Evolutionary conservation across 805 yeast genomes (phyloP), one percentile per base, ranked within the genome.

Genomic region (Wickerhamiella qilinensis): DNA sequence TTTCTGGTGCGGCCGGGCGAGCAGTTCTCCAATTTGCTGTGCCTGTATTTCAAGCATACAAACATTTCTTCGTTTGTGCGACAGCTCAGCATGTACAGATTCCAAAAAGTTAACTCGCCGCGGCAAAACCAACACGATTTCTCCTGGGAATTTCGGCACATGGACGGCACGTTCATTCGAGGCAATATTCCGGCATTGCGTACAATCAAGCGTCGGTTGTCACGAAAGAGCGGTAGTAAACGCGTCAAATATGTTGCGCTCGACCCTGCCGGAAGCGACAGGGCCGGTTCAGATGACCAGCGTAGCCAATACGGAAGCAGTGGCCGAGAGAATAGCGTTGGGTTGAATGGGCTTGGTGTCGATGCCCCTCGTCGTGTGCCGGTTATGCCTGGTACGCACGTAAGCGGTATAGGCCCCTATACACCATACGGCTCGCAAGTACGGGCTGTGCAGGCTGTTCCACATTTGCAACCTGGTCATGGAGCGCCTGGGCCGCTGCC

Each of bases 81-180:
- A 35, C 96, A 88, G 59, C 64, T 86, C 34, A 94, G 88, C 63
- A 88, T 86, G 96, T 85, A 85, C 56, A 95, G 95, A 1, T 85
- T 86, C 62, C 95, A 86, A 58, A 85, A 86, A 60, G 63, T 62
- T 32, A 33, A 25, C 22, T 17, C 33, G 20, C 21, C 18, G 16
- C 21, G 39, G 38, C 38, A 21, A 8, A 33, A 37, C n/a, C 37
- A 38, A 16, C 17, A 38, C 20, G 33, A 39, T 19, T 40, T 43
- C 39, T 57, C 53, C 14, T 86, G 97, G 97, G 96, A 88, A 60
- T 86, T 86, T 58, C 75, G 76, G 41, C 97, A 86, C 55, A 72
- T 81, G 20, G 75, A 82, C 3, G 82, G 79, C 27, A 68, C 69
- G 43, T 86, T 86, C 60, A 69, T 73, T 46, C 76, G 83, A 38